phyloP scores from a whole-genome alignment of 805 yeast genomes.

The Barnettozyma pratensis region DNA sequence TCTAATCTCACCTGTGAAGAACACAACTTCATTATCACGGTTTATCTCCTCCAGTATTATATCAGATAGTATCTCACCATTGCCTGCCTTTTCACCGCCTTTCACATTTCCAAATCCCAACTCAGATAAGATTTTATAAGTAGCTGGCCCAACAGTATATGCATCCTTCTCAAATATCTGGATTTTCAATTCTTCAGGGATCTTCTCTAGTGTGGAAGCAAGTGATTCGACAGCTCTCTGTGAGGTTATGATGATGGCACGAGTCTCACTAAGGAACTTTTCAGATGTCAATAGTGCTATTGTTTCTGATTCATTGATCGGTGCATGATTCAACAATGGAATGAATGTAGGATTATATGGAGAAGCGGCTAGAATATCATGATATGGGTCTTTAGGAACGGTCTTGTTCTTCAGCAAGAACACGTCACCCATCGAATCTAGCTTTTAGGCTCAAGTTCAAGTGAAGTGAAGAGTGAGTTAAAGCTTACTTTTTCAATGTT shows the following conservation, averaged over 20 bases:
- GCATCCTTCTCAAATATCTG: slow-evolving; percentile 46
- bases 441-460: background rate
- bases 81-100: slow-evolving; percentile 78
- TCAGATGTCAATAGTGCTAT: slow-evolving; percentile 37
- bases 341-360: slow-evolving; percentile 49
- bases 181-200: slow-evolving; percentile 16
- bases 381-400: slow-evolving; percentile 63
- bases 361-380: slow-evolving; percentile 32
- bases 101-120: slow-evolving; percentile 64
- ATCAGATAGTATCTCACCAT: slow-evolving; percentile 67
- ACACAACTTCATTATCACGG: slow-evolving; percentile 40
- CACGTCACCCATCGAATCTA: slow-evolving; percentile 25
- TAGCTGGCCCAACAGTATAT: slow-evolving; percentile 92
- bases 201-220: slow-evolving; percentile 34
- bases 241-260: slow-evolving; percentile 72
- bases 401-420: slow-evolving; percentile 70
- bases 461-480: too few relatives aligned
- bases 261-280: slow-evolving; percentile 35
- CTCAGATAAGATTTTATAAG: slow-evolving; percentile 49
- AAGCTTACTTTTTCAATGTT: too few relatives aligned
- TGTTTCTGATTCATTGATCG: slow-evolving; percentile 43
- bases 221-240: slow-evolving; percentile 89
- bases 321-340: slow-evolving; percentile 69
- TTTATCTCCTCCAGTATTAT: slow-evolving; percentile 38
- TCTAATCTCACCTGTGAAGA: slow-evolving; percentile 83